Percentiles rank a stretch among this genome's conserved stretches.
These are phyloP conservation scores for Dactylellina sp. DNA, from an alignment of 2,329 filamentous ascomycete genomes.

Conservation along the genomic window DNA sequence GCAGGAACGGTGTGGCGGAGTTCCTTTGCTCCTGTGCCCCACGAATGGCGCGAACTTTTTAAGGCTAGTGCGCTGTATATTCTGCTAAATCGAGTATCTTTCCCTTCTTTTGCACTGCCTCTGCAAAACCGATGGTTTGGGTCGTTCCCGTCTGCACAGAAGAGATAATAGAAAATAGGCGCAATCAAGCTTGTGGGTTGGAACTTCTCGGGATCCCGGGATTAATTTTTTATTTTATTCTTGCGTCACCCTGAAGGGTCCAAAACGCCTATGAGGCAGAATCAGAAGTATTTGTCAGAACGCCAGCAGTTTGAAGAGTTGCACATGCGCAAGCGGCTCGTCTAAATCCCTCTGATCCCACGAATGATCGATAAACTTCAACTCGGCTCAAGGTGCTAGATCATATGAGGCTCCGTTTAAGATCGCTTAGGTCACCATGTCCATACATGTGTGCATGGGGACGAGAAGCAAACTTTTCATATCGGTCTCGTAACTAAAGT, in stretches of 20 bases:
- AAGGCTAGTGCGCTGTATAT: constrained; percentile 43
- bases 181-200: constrained; percentile 44
- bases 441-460: not conserved
- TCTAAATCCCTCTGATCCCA: constrained; percentile 39
- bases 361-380: constrained; percentile 22
- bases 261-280: constrained; percentile 53
- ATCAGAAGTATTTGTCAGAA: constrained; percentile 45
- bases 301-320: constrained; percentile 15
- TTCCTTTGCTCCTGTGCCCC: constrained; percentile 23
- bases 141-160: constrained; percentile 52
- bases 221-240: constrained; percentile 6
- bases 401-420: not conserved
- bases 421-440: not conserved
- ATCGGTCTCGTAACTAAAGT: no score
- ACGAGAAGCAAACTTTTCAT: no score
- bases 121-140: constrained; percentile 46
- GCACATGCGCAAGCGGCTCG: constrained; percentile 31
- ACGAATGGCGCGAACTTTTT: constrained; percentile 26
- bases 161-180: constrained; percentile 43
- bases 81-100: constrained; percentile 52
- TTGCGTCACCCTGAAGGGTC: constrained; percentile 39
- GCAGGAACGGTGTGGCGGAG: constrained; percentile 57
- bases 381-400: not conserved
- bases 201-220: constrained; percentile 13
- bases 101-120: constrained; percentile 50